Base-by-base conservation (phyloP, 192 early-diverging fungal species). In the Podochytrium sp. region DNA sequence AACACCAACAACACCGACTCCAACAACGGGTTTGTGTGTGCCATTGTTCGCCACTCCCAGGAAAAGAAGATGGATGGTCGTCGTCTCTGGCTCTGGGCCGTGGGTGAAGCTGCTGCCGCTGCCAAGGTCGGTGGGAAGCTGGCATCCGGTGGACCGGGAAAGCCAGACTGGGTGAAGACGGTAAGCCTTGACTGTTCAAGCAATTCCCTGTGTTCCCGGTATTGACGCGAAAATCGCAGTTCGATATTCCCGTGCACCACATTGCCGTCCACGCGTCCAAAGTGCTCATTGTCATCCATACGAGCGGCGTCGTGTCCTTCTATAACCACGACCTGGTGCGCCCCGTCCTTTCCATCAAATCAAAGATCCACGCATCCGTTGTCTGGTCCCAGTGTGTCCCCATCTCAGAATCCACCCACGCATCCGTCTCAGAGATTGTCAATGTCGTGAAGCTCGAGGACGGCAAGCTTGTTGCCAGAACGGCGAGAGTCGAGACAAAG, bases 121-220 rank as follows among this genome's bases (percentile, higher is more conserved):
- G 39, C 49, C 14, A 25, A 43, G 25, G 60, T 71, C 38, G 49
- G 12, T 27, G 69, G 69, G 3, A 57, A 37, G 12, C 10, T 33
- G 7, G 5, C 27, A 1, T 53, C 55, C 25, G 69, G 69, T 51
- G 69, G 69, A 1, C 69, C 69, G 2, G 69, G 69, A 57, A 71
- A 71, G 69, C 69, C 69, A 23, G 69, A 71, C 30, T 71, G 69
- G 69, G 38, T 32, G 14, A 71, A 71, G 30, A 59, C 53, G 37
- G 69, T 71, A 37, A 12, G 49, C 38, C 20, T 14, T 27, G 29
- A 20, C 12, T 14, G 14, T 57, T 57, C 29, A 27, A 57, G 29
- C 14, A 27, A 38, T 1, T 32, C 25, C 38, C 27, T 61, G 16
- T 6, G 10, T 61, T 32, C 35, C 7, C 7, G 14, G 40, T 16